Percentiles rank a stretch among this genome's conserved stretches.
phyloP scores from a whole-genome alignment of 164 flowering plant genomes.

The Houttuynia cordata region DNA sequence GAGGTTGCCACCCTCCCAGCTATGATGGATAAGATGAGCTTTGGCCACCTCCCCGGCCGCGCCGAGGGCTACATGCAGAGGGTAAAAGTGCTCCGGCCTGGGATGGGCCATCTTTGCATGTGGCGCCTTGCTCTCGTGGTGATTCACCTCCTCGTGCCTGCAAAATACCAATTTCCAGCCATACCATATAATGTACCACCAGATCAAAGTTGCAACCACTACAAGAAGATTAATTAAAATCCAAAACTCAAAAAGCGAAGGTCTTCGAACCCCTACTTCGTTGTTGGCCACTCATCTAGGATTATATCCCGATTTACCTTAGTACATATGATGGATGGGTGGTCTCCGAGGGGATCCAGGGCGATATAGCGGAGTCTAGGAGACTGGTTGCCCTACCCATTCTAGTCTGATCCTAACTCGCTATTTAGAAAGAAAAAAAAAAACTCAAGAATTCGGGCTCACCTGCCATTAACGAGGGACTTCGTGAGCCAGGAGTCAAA shows the following conservation, averaged over 20 bases:
- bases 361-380: too few relatives aligned
- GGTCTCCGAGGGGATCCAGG: too few relatives aligned
- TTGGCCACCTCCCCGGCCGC: slow-evolving; percentile 23
- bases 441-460: neutral
- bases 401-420: too few relatives aligned
- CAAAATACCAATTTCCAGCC: neutral
- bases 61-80: slow-evolving; percentile 71
- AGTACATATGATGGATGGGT: too few relatives aligned
- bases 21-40: slow-evolving; percentile 56
- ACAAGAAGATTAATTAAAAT: too few relatives aligned
- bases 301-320: too few relatives aligned
- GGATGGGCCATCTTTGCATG: slow-evolving; percentile 58
- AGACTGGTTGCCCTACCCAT: too few relatives aligned
- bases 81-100: slow-evolving; percentile 68
- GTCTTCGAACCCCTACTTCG: too few relatives aligned
- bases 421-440: too few relatives aligned
- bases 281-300: too few relatives aligned
- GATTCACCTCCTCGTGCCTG: slow-evolving; percentile 62
- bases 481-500: slow-evolving; percentile 75
- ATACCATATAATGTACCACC: neutral
- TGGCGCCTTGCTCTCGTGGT: slow-evolving; percentile 48
- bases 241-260: too few relatives aligned
- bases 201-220: neutral
- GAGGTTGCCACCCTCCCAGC: slow-evolving; percentile 45
- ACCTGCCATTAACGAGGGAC: slow-evolving; percentile 64